A percentile compares a stretch with the other conserved stretches of the same genome.
phyloP scores from a whole-genome alignment of 352 stramenopile genomes.

The Aphanomyces astaci region DNA sequence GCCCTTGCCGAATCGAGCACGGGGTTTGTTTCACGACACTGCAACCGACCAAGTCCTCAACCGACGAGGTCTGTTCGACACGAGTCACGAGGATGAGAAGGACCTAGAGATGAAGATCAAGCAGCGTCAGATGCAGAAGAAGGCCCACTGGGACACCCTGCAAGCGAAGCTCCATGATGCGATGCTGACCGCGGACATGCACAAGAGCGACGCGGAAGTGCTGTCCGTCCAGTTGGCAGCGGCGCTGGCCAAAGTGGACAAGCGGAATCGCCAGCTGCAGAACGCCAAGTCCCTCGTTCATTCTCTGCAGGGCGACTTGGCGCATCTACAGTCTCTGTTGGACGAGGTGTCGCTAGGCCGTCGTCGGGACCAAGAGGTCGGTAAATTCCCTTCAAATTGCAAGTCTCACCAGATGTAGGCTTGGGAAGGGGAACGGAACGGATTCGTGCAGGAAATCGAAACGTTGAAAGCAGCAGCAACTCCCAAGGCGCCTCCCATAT shows the following conservation, averaged over 20 bases:
- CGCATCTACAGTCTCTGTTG: neutral
- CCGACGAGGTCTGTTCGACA: conserved; percentile 21
- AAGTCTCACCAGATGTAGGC: neutral
- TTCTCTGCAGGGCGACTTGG: conserved; percentile 2
- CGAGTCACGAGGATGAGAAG: conserved; percentile 13
- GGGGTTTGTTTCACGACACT: neutral
- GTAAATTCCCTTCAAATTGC: neutral
- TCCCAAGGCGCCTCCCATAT: neutral
- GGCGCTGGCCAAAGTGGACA: conserved; percentile 1
- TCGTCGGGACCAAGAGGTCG: neutral
- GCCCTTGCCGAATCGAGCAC: neutral
- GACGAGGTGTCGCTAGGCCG: neutral
- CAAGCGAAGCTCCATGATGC: neutral
- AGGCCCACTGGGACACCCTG: conserved; percentile 1
- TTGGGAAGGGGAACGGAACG: neutral
- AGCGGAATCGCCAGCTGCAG: conserved; percentile 22
- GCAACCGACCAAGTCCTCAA: conserved; percentile 5
- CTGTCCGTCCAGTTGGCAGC: conserved; percentile 5
- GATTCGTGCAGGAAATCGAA: conserved; percentile 10
- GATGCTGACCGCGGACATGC: neutral
- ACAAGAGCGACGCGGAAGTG: conserved; percentile 23
- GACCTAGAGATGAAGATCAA: conserved; percentile 12
- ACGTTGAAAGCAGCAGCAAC: neutral
- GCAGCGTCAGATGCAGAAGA: conserved; percentile 11
- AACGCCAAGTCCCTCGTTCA: conserved; percentile 20